Base-by-base conservation (phyloP, 1,284 basidiomycete species). In the Marasmius tenuissimus region DNA sequence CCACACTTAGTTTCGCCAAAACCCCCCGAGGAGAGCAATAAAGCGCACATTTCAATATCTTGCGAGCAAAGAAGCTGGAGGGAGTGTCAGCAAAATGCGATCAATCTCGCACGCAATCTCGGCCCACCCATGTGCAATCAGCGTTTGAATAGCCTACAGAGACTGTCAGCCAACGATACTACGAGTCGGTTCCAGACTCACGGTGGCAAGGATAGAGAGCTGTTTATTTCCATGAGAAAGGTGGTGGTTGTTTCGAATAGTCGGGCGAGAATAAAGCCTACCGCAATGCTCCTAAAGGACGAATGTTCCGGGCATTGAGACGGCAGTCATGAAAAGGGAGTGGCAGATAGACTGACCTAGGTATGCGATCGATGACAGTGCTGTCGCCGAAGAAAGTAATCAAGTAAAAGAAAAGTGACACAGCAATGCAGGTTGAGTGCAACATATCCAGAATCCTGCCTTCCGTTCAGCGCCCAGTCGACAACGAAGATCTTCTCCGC, bases 171-270 rank as follows among this genome's bases (percentile, higher is more conserved):
- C 14, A 42, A 33, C 12, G 54, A 27, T 8, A 35, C 56, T 35
- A 55, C 6, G 40, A 55, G 7, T 53, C 47, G 18, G 54, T 38
- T 14, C 16, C 39, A 11, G 10, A 47, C 73, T 66, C 69, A 81
- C 82, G 8, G 84, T 85, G 39, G 71, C 68, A 12, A 75, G 73
- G 34, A 83, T 77, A 3, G 82, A 50, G n/a, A 58, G 37, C 57
- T 27, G 27, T 27, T 27, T 27, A 27, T 2, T 58, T 16, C n/a
- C 18, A 47, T 27, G 20, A 38, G 57, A 3, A 53, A 48, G 1
- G 50, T 12, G 20, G 3, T 18, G 7, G 22, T 34, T 12, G 18
- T 16, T 9, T 20, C 14, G n/a, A 38, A 37, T 51, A 18, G 16
- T 20, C 16, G 33, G 35, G 40, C 20, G 34, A 48, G 50, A 12